Percentiles rank a stretch among this genome's conserved stretches.
Evolutionary conservation across 768 basidiomycete species (phyloP).

Genomic region (Rhizopogon salebrosus): DNA sequence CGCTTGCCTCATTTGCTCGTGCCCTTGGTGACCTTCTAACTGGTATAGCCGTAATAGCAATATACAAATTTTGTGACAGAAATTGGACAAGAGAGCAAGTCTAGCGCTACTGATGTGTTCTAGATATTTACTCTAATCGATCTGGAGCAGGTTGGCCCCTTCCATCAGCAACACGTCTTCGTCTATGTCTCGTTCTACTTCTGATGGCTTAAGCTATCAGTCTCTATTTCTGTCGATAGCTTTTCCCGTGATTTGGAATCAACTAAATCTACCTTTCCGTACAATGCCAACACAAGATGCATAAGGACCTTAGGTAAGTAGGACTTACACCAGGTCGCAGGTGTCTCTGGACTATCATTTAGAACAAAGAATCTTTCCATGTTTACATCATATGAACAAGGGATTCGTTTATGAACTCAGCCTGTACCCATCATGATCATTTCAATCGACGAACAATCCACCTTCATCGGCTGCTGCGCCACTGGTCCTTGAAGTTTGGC

Average conservation of each 20-base stretch:
- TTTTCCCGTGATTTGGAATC: background rate
- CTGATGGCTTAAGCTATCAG: background rate
- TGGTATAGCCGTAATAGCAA: background rate
- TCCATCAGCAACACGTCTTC: background rate
- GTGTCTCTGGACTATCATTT: too few relatives aligned
- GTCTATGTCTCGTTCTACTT: background rate
- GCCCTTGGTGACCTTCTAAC: background rate
- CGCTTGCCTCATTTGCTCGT: background rate
- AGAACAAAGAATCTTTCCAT: too few relatives aligned
- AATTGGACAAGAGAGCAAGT: background rate
- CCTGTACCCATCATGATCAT: background rate
- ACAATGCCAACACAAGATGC: background rate
- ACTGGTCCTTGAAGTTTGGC: background rate
- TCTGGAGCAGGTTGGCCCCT: background rate
- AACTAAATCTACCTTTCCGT: background rate
- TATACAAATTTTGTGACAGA: background rate
- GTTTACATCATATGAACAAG: too few relatives aligned
- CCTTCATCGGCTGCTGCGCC: conserved; percentile 12
- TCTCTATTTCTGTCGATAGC: background rate
- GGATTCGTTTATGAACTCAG: too few relatives aligned
- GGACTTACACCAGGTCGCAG: too few relatives aligned
- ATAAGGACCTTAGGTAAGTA: too few relatives aligned
- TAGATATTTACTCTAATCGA: background rate
- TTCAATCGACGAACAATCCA: conserved; percentile 24
- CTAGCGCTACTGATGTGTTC: background rate